Evolutionary conservation across 2,329 filamentous ascomycete species (phyloP), one percentile per base, ranked within the genome.

Genomic region (Penicillium occitanis): DNA sequence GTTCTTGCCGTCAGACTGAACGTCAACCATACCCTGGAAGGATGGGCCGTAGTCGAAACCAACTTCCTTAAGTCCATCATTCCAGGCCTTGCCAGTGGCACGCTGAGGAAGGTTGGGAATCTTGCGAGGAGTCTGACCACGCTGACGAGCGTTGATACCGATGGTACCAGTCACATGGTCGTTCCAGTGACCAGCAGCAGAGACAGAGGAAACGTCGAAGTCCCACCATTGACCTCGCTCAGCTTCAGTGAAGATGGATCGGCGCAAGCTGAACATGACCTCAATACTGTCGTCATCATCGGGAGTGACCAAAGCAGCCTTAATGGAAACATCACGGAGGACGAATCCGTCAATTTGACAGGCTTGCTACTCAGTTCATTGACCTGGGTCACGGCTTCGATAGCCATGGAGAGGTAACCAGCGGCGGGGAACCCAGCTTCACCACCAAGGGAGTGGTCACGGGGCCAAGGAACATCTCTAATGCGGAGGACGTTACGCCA

Each of bases 11-110:
- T 62, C 44, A 1, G 53, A 58, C 22, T 46, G 33, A 14, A 65
- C 42, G 51, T 58, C 51, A 19, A 44, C 33, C 55, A 55, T 55
- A 35, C 51, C 51, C 22, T 53, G 57, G 50, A 70, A 70, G 10
- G 37, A 58, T 5, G 64, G 64, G 4, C 69, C 69, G 58, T 70
- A 70, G 10, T 67, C 42, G 11, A 70, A 68, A 1, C 68, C 68
- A n/a, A 66, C 44, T 13, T 46, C 33, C 30, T 14, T 46, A 19
- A 66, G 46, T 5, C 19, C 33, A 1, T 51, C 22, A 10, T 66
- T 33, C 68, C 68, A 70, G 14, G 25, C 11, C 22, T 48, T 65
- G 11, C 61, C 67, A 11, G 61, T 37, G 13, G 42, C 63, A 42
- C 63, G 55, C 22, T 61, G 58, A 14, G 58, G 37, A 22, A 61